Conservation (phyloP, 768 basidiomycete genomes). For the Stropharia rugosoannulata region DNA sequence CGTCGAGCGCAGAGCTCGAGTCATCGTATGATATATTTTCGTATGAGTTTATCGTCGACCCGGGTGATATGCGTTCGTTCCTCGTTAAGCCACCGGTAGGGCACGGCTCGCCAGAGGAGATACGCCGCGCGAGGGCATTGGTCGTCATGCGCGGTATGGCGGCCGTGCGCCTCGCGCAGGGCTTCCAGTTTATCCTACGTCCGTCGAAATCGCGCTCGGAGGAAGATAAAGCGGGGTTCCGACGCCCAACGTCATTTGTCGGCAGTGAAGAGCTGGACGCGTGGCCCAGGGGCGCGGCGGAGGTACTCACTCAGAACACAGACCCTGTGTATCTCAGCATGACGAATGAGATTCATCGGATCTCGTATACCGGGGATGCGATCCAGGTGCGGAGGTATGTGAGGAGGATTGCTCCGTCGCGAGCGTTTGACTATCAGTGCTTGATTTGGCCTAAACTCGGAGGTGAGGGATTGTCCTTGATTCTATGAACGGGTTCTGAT, state of each 20-base stretch:
- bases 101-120: constrained; percentile 50
- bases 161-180: constrained; percentile 87
- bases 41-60: constrained; percentile 87
- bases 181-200: constrained; percentile 88
- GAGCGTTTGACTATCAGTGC: constrained; percentile 77
- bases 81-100: constrained; percentile 66
- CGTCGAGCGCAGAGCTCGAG: constrained; percentile 71
- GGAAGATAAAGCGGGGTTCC: constrained; percentile 31
- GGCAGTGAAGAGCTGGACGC: constrained; percentile 52
- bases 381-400: constrained; percentile 89
- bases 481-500: background rate
- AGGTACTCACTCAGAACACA: constrained; percentile 54
- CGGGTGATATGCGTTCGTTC: constrained; percentile 83
- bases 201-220: constrained; percentile 31
- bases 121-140: constrained; percentile 70
- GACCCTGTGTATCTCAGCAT: constrained; percentile 90
- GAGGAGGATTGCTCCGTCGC: constrained; percentile 62
- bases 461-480: constrained; percentile 27
- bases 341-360: constrained; percentile 92
- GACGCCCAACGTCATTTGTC: constrained; percentile 57
- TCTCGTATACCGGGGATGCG: constrained; percentile 88
- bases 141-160: constrained; percentile 93
- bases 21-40: constrained; percentile 78
- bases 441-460: constrained; percentile 93
- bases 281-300: constrained; percentile 63